Evolutionary conservation across 2,329 filamentous ascomycete species (phyloP).

Genomic region (Paradendryphiella salina): DNA sequence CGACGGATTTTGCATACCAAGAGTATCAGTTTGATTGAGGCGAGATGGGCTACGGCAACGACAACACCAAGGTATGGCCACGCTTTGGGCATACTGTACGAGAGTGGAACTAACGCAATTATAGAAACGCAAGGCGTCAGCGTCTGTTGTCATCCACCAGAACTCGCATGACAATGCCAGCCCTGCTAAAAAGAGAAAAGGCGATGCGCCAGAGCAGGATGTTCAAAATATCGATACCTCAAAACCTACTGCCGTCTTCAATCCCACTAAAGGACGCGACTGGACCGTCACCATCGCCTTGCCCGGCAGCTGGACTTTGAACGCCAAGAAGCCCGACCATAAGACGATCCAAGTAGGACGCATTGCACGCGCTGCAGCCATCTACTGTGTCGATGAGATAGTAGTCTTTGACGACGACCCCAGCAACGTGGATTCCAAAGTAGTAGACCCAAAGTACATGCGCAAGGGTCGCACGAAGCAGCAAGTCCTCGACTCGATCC

Average conservation of each 20-base stretch:
- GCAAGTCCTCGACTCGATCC: conserved; percentile 46
- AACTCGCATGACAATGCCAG: conserved; percentile 8
- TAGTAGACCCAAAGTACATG: conserved; percentile 27
- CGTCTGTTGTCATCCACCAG: conserved; percentile 24
- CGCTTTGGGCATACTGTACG: too few species aligned
- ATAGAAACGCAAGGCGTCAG: conserved; percentile 32
- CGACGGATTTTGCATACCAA: too few species aligned
- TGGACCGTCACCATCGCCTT: conserved; percentile 79
- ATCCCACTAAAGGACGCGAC: conserved; percentile 64
- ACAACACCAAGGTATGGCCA: conserved; percentile 15
- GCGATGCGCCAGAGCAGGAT: conserved; percentile 12
- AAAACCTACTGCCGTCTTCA: conserved; percentile 71
- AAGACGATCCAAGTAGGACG: conserved; percentile 73
- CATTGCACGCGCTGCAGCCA: conserved; percentile 77
- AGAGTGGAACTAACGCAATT: background rate
- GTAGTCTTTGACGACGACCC: conserved; percentile 78
- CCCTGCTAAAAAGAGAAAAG: conserved; percentile 25
- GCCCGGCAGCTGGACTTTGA: conserved; percentile 69
- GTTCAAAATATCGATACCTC: conserved; percentile 55
- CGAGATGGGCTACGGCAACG: background rate
- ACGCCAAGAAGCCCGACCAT: conserved; percentile 72
- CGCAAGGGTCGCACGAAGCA: conserved; percentile 44
- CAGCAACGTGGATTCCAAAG: conserved; percentile 28
- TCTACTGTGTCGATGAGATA: conserved; percentile 84
- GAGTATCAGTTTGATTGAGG: background rate